Conservation (phyloP, 176 grass and related monocot species). For the Triticum turgidum region DNA sequence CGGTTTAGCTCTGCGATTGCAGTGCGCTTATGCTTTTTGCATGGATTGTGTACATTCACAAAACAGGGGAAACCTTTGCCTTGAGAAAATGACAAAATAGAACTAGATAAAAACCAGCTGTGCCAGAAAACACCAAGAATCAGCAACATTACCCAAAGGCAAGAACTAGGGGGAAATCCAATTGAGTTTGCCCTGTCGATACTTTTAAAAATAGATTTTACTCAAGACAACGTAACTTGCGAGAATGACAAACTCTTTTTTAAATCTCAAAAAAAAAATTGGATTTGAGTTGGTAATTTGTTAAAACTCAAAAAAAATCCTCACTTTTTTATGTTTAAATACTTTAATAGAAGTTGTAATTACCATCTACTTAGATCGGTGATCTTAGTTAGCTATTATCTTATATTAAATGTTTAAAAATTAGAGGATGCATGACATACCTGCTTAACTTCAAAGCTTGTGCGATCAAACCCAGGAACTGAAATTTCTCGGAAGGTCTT, state of each 20-base stretch:
- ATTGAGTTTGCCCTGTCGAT: not conserved
- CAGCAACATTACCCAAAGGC: not conserved
- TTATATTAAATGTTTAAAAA: not conserved
- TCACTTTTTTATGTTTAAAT: not conserved
- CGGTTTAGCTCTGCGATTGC: not conserved
- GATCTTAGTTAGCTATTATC: not conserved
- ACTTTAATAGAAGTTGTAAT: not conserved
- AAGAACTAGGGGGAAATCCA: not conserved
- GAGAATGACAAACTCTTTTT: not conserved
- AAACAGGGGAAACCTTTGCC: not conserved
- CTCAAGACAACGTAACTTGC: not conserved
- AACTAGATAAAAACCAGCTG: not conserved
- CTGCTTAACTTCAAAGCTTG: slow-evolving; percentile 78
- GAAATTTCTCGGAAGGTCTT: slow-evolving; percentile 79
- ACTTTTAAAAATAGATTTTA: not conserved
- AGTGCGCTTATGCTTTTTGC: not conserved
- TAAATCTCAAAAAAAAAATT: not conserved
- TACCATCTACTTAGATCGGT: not conserved
- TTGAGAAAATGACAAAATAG: not conserved
- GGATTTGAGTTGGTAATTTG: not conserved
- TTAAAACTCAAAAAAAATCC: not conserved
- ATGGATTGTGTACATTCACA: not conserved
- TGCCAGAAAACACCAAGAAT: not conserved
- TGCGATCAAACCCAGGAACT: slow-evolving; percentile 78
- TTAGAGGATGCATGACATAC: slow-evolving; percentile 36